These are phyloP conservation scores for Metschnikowia amazonensis DNA, from an alignment of 805 yeast genomes.

Conservation along the genomic window DNA sequence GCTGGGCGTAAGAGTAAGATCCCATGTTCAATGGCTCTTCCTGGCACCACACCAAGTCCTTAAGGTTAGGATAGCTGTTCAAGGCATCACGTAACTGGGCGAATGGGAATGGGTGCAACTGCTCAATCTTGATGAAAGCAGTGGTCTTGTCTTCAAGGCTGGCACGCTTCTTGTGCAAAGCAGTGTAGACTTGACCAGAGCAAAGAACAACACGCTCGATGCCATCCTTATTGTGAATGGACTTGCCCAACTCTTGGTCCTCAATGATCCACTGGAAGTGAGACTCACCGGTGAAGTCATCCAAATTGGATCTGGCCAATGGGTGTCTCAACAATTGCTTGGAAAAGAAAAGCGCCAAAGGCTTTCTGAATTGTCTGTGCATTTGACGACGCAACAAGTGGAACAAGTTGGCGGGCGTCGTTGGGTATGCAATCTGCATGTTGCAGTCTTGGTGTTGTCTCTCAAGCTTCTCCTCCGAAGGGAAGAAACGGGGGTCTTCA, in stretches of 20 bases:
- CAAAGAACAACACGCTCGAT: constrained; percentile 83
- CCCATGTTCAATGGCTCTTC: constrained; percentile 99
- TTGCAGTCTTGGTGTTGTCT: constrained; percentile 99
- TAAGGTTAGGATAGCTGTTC: constrained; percentile 71
- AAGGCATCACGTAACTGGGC: constrained; percentile 86
- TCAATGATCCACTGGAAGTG: constrained; percentile 96
- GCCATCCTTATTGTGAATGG: constrained; percentile 72
- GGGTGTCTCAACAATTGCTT: constrained; percentile 89
- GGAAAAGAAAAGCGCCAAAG: constrained; percentile 83
- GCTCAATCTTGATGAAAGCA: constrained; percentile 87
- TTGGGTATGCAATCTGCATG: constrained; percentile 97
- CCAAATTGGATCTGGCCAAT: constrained; percentile 80
- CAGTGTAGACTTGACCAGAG: constrained; percentile 93
- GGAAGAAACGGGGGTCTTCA: constrained; percentile 95
- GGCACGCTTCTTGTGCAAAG: constrained; percentile 85
- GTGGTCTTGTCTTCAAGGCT: constrained; percentile 72
- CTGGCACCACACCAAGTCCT: constrained; percentile 95
- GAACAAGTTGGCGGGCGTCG: constrained; percentile 96
- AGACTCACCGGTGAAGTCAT: constrained; percentile 86
- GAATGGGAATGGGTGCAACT: constrained; percentile 98
- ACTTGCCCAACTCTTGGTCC: constrained; percentile 79
- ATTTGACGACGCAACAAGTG: constrained; percentile 97
- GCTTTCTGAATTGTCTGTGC: constrained; percentile 98
- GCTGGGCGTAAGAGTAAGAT: constrained; percentile 72
- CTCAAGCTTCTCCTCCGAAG: constrained; percentile 78